Conservation (phyloP, 2,329 filamentous ascomycete genomes). For the Zasmidium angulare region DNA sequence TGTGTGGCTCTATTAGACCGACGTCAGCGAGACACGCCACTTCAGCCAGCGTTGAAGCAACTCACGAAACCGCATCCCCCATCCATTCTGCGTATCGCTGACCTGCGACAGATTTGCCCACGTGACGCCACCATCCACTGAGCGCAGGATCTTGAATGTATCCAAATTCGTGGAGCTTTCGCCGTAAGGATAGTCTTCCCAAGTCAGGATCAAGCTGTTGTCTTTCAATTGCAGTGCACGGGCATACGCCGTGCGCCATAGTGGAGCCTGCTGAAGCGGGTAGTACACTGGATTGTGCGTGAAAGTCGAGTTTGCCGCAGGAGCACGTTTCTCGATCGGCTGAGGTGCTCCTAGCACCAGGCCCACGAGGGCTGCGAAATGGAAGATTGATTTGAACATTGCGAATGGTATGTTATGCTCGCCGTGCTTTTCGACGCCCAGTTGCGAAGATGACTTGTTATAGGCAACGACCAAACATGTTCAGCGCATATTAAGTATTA, state of each 20-base stretch:
- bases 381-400: no score
- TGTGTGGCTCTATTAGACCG: no score
- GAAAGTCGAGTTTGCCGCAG: not conserved
- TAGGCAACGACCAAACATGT: no score
- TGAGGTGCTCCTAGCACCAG: no score
- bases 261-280: constrained; percentile 14
- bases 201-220: constrained; percentile 47
- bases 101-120: constrained; percentile 67
- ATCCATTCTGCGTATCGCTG: constrained; percentile 59
- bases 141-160: constrained; percentile 46
- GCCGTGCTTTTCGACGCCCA: no score
- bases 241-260: constrained; percentile 43
- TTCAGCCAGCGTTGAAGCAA: no score
- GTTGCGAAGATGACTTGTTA: no score
- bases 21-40: no score
- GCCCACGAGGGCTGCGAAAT: no score
- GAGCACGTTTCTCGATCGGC: not conserved
- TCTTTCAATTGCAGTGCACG: constrained; percentile 47
- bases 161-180: constrained; percentile 39
- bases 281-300: not conserved
- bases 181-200: constrained; percentile 56
- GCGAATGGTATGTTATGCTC: no score
- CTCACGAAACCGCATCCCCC: constrained; percentile 66
- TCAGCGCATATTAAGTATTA: no score
- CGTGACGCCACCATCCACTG: constrained; percentile 46